Evolutionary conservation across 2,329 filamentous ascomycete genomes (phyloP), one percentile per base, ranked within the genome.

Genomic region (Diaporthe sp.): DNA sequence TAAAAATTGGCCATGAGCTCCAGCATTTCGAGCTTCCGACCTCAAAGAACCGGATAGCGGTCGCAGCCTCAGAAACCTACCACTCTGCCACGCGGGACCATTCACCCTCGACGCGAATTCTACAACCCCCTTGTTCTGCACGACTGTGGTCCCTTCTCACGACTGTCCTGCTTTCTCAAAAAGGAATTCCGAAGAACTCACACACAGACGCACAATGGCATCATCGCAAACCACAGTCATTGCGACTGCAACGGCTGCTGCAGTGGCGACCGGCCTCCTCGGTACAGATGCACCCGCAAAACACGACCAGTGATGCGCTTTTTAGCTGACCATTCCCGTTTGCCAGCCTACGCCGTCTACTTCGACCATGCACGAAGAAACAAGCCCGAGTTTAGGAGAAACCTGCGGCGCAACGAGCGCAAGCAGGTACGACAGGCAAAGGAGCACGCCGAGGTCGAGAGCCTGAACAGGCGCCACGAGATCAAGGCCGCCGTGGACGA

Each of bases 401-500:
- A 89, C 81, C 85, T 94, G 81, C 94, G 94, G 84, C 92, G 93
- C 82, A 94, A 95, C 85, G 93, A 94, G 84, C 93, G 94, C 85
- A 90, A 90, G 82, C 91, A 93, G 84, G 91, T 89, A 78, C 92
- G 93, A 79, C 91, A 88, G 76, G 92, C 92, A 81, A 95, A 95
- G 87, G 93, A 94, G 81, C 89, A 92, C 82, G 93, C 92, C 77
- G 91, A 93, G 82, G 89, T 90, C 76, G 89, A 91, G 78, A 89
- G 89, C 77, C 88, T 90, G 79, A 88, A 89, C 84, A 93, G 94
- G 87, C 92, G 93, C 82, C 90, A 94, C 84, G 87, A 89, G 80
- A 94, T 99, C 86, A 93, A 93, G 85, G 85, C 86, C 74, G 92
- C 91, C 71, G 94, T 98, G 67, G 92, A 95, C 80, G 90, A 94